Base-by-base conservation (phyloP, 2,329 filamentous ascomycete genomes). In the Alternaria dauci region DNA sequence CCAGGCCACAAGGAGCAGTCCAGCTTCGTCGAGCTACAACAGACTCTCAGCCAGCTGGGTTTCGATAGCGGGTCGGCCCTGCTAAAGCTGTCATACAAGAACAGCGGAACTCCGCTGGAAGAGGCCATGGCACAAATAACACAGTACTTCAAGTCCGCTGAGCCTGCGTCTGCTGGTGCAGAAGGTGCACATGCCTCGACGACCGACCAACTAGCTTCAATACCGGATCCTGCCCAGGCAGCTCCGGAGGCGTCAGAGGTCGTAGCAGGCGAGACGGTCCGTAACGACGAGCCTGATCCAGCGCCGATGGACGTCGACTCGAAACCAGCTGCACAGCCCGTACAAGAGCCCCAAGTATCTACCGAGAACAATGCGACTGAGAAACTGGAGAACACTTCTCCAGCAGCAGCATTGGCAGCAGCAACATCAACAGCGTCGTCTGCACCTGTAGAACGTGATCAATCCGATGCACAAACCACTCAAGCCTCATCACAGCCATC, bases 61-160 rank as follows among this genome's bases (percentile, higher is more conserved):
- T 90, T 96, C 71, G 96, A 94, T 74, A 90, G 88, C 48, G 94
- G 95, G 6, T 94, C 87, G 72, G 89, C 92, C 5, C 81, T 97
- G 56, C 84, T 99, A 55, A 87, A 92, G 58, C 80, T 99, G 61
- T 88, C 84, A 34, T 98, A 94, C 80, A 88, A 86, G 74, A 85
- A 85, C 64, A 95, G 92, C 7, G 89, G 91, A 12, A 88, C 87
- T 75, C 93, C 93, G 2, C 80, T 98, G 28, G 92, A 93, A 68
- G 91, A 94, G 65, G 94, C 94, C 9, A 93, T 97, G 89, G 81
- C 84, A 47, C 86, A 94, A 72, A 97, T 98, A 63, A 86, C 86
- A 23, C 83, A 88, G 65, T 93, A 91, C 73, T 96, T 96, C 78
- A 87, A 85, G 52, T 74, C 76, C 25, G 72, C 78, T 6, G 75